phyloP scores from a whole-genome alignment of 352 stramenopile species.

The Phytophthora europaea region DNA sequence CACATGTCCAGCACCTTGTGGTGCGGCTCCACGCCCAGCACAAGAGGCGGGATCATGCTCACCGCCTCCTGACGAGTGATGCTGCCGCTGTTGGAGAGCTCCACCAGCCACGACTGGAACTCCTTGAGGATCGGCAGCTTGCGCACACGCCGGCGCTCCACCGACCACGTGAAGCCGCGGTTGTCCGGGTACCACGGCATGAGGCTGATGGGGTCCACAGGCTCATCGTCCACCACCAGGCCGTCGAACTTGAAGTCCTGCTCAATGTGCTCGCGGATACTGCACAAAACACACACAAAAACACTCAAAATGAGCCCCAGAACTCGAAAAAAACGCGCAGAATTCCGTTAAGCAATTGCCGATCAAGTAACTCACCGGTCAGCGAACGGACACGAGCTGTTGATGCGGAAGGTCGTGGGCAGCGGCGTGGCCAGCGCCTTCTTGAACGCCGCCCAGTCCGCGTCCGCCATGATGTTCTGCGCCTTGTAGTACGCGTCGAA shows the following conservation, averaged over 20 bases:
- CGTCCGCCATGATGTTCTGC: slow-evolving; percentile 82
- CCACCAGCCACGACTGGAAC: slow-evolving; percentile 98
- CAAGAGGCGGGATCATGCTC: slow-evolving; percentile 99
- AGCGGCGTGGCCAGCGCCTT: slow-evolving; percentile 88
- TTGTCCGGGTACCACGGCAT: slow-evolving; percentile 94
- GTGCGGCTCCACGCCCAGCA: slow-evolving; percentile 95
- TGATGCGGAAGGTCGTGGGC: slow-evolving; percentile 95
- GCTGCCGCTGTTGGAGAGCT: slow-evolving; percentile 93
- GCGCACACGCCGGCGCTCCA: slow-evolving; percentile 91
- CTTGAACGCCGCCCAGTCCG: slow-evolving; percentile 94
- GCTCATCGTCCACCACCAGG: slow-evolving; percentile 82
- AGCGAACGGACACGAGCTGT: slow-evolving; percentile 89
- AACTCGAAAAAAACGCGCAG: not conserved
- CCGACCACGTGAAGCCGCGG: slow-evolving; percentile 91
- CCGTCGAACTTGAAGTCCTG: slow-evolving; percentile 90
- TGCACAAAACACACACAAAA: slow-evolving; percentile 24
- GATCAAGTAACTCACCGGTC: slow-evolving; percentile 56
- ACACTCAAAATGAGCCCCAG: slow-evolving; percentile 11
- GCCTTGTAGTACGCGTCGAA: slow-evolving; percentile 91
- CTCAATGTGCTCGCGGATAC: slow-evolving; percentile 88
- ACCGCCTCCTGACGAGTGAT: slow-evolving; percentile 99
- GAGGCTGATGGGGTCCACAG: slow-evolving; percentile 81
- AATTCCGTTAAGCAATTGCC: not conserved
- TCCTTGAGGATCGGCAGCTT: slow-evolving; percentile 93
- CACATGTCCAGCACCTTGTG: slow-evolving; percentile 98